Conservation (phyloP, 345 rosid species). For the Cardiospermum halicacabum region DNA sequence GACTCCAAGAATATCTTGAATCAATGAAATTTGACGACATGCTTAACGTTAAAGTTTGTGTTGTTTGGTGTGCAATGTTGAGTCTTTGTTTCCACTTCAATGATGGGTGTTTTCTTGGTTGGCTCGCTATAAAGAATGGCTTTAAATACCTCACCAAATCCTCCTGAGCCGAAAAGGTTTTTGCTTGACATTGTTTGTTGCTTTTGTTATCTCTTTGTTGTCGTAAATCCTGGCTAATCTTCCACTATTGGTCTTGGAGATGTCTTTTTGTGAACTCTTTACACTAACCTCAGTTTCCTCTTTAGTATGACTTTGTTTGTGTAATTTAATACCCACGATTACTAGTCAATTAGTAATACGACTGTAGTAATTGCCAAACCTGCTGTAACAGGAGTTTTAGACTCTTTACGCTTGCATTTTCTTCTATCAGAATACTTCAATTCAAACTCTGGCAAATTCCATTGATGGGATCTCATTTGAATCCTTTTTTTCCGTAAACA, state of each 20-base stretch:
- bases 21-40: too few relatives aligned
- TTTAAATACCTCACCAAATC: constrained; percentile 42
- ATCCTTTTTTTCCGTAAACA: constrained; percentile 30
- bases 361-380: constrained; percentile 30
- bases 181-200: constrained; percentile 36
- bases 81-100: constrained; percentile 33
- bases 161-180: constrained; percentile 37
- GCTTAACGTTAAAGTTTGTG: too few relatives aligned
- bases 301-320: constrained; percentile 19
- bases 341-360: constrained; percentile 20
- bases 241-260: constrained; percentile 30
- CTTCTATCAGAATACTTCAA: constrained; percentile 39
- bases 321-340: constrained; percentile 8
- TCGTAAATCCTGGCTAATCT: constrained; percentile 29
- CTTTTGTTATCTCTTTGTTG: constrained; percentile 32
- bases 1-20: constrained; percentile 30
- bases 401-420: constrained; percentile 38
- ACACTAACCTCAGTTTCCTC: constrained; percentile 20
- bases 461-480: constrained; percentile 28
- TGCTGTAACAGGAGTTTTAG: not conserved
- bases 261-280: constrained; percentile 22
- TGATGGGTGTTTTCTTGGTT: not conserved
- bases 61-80: constrained; percentile 31
- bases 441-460: constrained; percentile 31
- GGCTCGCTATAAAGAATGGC: constrained; percentile 38